Evolutionary conservation across 2,329 filamentous ascomycete species (phyloP).

Genomic region (Chaetomiaceae sp.): DNA sequence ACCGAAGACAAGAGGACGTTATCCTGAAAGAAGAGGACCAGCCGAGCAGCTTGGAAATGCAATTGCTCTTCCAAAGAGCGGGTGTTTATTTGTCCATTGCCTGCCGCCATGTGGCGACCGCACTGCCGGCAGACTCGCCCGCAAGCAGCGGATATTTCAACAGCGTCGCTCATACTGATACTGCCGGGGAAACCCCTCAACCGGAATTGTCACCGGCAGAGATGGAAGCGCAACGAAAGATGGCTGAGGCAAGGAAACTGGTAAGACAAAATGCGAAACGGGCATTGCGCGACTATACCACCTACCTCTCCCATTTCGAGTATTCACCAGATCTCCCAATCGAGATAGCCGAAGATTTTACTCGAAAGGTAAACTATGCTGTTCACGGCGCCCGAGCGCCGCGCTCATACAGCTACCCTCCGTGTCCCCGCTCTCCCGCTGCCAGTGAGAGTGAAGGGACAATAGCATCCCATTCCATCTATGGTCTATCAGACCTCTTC

Average conservation of each 20-base stretch:
- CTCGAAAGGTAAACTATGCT: constrained; percentile 53
- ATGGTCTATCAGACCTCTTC: constrained; percentile 61
- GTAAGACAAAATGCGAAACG: constrained; percentile 72
- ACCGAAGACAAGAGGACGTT: constrained; percentile 33
- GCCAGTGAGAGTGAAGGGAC: constrained; percentile 7
- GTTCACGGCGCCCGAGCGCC: constrained; percentile 45
- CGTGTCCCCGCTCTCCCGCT: constrained; percentile 13
- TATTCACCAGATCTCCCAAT: constrained; percentile 69
- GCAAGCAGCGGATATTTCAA: not conserved
- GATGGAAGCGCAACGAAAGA: constrained; percentile 40
- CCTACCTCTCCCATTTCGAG: constrained; percentile 69
- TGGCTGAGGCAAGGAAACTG: constrained; percentile 59
- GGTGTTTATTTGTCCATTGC: constrained; percentile 68
- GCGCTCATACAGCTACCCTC: constrained; percentile 32
- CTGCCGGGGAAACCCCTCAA: constrained; percentile 17
- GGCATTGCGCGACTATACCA: constrained; percentile 68
- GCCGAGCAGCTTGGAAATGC: constrained; percentile 68
- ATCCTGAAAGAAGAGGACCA: constrained; percentile 49
- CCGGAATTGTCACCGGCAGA: constrained; percentile 40
- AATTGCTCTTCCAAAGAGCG: constrained; percentile 72
- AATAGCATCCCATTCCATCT: constrained; percentile 36
- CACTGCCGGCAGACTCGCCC: constrained; percentile 29
- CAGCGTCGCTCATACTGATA: not conserved
- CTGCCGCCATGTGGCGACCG: constrained; percentile 57
- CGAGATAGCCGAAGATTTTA: constrained; percentile 54